Evolutionary conservation across 352 stramenopile species (phyloP).

Genomic region (Globisporangium recalcitrans): DNA sequence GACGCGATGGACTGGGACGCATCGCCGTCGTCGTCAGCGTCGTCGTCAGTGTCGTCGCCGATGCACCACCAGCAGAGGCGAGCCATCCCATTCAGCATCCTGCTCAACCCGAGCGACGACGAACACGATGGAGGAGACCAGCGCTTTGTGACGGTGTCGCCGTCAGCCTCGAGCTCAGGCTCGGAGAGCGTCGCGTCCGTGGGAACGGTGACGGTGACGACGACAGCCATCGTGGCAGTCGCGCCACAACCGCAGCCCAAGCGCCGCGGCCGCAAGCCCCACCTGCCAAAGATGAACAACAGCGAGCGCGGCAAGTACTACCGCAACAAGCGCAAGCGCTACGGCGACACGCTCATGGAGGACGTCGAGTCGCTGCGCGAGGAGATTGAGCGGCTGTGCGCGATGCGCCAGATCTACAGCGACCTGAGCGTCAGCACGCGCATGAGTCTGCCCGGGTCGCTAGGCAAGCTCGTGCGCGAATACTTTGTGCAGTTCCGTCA

Average conservation of each 20-base stretch:
- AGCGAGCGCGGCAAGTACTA: constrained; percentile 67
- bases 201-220: constrained; percentile 29
- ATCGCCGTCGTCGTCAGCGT: background rate
- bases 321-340: constrained; percentile 49
- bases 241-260: background rate
- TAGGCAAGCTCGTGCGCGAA: constrained; percentile 12
- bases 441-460: constrained; percentile 9
- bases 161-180: background rate
- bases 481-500: constrained; percentile 18
- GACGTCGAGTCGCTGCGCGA: constrained; percentile 28
- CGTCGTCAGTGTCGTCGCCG: no score
- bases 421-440: constrained; percentile 10
- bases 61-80: background rate
- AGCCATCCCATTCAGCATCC: background rate
- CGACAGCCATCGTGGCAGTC: constrained; percentile 22
- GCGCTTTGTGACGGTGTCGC: background rate
- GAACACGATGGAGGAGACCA: background rate
- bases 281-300: constrained; percentile 61
- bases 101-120: constrained; percentile 7
- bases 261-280: constrained; percentile 7
- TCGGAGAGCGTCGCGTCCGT: background rate
- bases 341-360: constrained; percentile 34
- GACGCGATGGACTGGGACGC: background rate
- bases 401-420: constrained; percentile 25
- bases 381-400: constrained; percentile 33